These are phyloP conservation scores for Solanum piurae DNA, from an alignment of 257 asterid species.

Conservation along the genomic window DNA sequence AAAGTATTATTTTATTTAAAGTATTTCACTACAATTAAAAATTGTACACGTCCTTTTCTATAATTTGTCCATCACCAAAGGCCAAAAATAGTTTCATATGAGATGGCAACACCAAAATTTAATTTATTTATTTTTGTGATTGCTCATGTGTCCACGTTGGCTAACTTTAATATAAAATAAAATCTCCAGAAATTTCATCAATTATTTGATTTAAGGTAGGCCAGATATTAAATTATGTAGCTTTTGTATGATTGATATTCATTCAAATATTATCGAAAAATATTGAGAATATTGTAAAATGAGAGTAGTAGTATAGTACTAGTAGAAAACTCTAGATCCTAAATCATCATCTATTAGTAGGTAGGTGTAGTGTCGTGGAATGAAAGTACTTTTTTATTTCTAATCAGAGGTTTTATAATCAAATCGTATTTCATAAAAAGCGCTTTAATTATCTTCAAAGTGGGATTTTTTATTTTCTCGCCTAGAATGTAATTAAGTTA, in stretches of 20 bases:
- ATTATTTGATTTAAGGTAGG: neutral
- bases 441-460: rapidly evolving
- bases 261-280: neutral
- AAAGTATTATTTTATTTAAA: neutral
- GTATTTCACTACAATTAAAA: neutral
- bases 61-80: neutral
- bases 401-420: neutral
- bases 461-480: neutral
- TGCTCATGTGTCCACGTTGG: neutral
- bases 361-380: neutral
- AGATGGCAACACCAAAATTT: neutral
- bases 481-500: neutral
- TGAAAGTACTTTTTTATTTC: neutral
- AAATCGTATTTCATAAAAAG: neutral
- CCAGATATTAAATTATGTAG: neutral
- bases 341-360: neutral
- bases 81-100: neutral
- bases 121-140: neutral
- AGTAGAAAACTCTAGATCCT: neutral
- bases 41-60: neutral
- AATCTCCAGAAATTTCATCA: neutral
- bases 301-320: neutral
- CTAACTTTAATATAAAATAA: neutral
- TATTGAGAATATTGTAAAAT: neutral
- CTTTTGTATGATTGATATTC: neutral